Conservation (phyloP, 2,329 filamentous ascomycete species). For the Neonectria coccinea region DNA sequence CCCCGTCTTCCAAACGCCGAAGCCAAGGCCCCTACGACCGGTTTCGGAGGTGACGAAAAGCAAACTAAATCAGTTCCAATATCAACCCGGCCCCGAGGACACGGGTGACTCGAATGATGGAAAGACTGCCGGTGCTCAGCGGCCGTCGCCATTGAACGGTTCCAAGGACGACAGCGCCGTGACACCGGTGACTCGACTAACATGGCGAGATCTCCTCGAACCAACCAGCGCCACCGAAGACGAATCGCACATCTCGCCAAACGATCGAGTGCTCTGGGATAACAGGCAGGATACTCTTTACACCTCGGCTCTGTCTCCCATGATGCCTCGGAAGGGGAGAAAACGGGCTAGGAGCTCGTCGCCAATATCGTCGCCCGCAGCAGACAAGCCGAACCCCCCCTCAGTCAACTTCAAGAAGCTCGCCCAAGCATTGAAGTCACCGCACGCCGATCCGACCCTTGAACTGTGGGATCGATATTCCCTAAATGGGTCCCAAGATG, state of each 20-base stretch:
- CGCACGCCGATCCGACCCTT: slow-evolving; percentile 77
- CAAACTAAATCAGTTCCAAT: slow-evolving; percentile 70
- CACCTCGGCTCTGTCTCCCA: slow-evolving; percentile 59
- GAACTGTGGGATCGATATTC: slow-evolving; percentile 84
- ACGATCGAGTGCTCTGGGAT: slow-evolving; percentile 72
- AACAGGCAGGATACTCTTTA: slow-evolving; percentile 58
- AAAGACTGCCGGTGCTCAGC: slow-evolving; percentile 14
- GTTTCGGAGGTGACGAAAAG: slow-evolving; percentile 70
- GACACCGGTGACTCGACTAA: slow-evolving; percentile 65
- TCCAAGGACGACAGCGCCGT: slow-evolving; percentile 40
- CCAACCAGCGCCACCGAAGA: slow-evolving; percentile 56
- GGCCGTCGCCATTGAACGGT: slow-evolving; percentile 27
- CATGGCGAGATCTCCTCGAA: slow-evolving; percentile 70
- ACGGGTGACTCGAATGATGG: slow-evolving; percentile 34
- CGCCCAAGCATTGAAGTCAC: slow-evolving; percentile 71
- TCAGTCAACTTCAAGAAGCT: slow-evolving; percentile 69
- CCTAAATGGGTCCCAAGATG: slow-evolving; percentile 57
- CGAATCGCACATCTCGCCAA: slow-evolving; percentile 65
- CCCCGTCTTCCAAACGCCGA: slow-evolving; percentile 54
- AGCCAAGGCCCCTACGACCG: slow-evolving; percentile 56
- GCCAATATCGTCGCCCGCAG: slow-evolving; percentile 74
- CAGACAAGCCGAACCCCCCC: slow-evolving; percentile 57
- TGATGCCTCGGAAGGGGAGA: slow-evolving; percentile 63
- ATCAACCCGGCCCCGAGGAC: slow-evolving; percentile 45
- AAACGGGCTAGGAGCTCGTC: slow-evolving; percentile 83